phyloP scores from a whole-genome alignment of 768 basidiomycete species.

The Lactarius indigo region DNA sequence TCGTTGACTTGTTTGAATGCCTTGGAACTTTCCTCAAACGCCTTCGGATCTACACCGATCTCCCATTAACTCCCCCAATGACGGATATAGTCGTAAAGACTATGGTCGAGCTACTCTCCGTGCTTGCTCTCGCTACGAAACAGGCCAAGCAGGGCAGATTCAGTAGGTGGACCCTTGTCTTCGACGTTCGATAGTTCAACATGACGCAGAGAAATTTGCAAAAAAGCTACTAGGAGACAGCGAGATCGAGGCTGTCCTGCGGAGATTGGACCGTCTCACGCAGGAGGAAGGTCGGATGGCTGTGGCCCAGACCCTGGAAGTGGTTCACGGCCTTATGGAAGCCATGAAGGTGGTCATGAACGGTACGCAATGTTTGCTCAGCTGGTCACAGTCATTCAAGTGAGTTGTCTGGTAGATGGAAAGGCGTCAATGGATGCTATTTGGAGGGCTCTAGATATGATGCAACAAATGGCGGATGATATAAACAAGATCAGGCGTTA shows the following conservation, averaged over 20 bases:
- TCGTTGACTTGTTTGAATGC: background rate
- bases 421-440: background rate
- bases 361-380: background rate
- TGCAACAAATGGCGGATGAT: background rate
- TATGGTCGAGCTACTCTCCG: background rate
- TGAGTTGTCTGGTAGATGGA: background rate
- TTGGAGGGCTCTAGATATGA: background rate
- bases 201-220: background rate
- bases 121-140: background rate
- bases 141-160: background rate
- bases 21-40: background rate
- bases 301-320: background rate
- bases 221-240: background rate
- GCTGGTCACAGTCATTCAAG: background rate
- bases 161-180: background rate
- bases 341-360: too few relatives aligned
- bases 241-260: slow-evolving; percentile 1
- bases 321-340: background rate
- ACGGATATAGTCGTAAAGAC: background rate
- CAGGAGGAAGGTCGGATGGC: background rate
- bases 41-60: background rate
- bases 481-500: background rate
- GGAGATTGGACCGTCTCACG: background rate
- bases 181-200: background rate
- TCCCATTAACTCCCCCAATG: background rate